Evolutionary conservation across 2,329 filamentous ascomycete genomes (phyloP).

Genomic region (Blastomyces gilchristii): DNA sequence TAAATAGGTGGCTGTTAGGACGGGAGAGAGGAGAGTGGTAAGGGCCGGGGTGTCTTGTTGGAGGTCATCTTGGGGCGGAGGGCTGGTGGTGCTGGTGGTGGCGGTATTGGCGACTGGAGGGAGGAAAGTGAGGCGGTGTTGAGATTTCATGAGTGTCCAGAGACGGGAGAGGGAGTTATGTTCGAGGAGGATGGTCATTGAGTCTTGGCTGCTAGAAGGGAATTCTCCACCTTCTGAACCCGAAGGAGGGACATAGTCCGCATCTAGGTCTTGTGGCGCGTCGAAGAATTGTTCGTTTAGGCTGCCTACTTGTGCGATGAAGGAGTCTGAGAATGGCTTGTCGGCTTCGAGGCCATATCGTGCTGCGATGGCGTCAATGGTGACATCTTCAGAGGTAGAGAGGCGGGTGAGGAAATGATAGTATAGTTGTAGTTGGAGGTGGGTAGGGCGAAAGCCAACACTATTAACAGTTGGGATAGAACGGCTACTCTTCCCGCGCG

Average conservation of each 20-base stretch:
- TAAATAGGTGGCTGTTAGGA: conserved; percentile 37
- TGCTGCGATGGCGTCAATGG: conserved; percentile 57
- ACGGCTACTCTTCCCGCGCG: conserved; percentile 48
- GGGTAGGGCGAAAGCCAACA: conserved; percentile 59
- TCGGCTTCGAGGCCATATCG: conserved; percentile 61
- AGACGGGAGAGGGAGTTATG: conserved; percentile 52
- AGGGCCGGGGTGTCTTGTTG: conserved; percentile 16
- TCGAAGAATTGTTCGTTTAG: conserved; percentile 59
- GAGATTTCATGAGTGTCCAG: conserved; percentile 54
- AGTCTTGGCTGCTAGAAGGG: conserved; percentile 30
- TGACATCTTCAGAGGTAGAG: conserved; percentile 54
- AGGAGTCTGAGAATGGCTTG: conserved; percentile 62
- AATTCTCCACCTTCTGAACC: conserved; percentile 18
- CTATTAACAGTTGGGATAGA: conserved; percentile 51
- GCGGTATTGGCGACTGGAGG: conserved; percentile 15
- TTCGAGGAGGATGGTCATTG: conserved; percentile 42
- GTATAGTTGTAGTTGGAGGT: conserved; percentile 83
- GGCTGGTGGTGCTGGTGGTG: conserved; percentile 16
- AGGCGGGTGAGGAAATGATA: conserved; percentile 72
- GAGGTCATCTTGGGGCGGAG: conserved; percentile 28
- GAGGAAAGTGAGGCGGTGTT: conserved; percentile 45
- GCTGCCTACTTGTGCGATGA: conserved; percentile 62
- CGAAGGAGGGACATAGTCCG: conserved; percentile 14
- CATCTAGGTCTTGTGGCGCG: conserved; percentile 25
- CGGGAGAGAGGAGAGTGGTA: conserved; percentile 31